A percentile compares a stretch with the other conserved stretches of the same genome.
phyloP scores from a whole-genome alignment of 176 grass and related monocot species.

The Oryza glumipatula region DNA sequence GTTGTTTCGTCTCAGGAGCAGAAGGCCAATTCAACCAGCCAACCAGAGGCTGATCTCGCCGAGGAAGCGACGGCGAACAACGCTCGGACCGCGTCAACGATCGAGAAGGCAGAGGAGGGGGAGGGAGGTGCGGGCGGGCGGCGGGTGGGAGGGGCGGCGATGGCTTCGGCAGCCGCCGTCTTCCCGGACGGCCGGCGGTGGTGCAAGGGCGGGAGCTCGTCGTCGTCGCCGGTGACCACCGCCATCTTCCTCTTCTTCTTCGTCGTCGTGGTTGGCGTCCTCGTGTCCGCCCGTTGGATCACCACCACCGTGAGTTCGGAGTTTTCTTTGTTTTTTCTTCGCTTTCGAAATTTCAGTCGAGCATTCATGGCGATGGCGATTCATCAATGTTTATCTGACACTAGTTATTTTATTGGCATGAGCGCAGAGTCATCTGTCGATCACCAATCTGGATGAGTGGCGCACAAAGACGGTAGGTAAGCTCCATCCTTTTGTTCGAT shows the following conservation, averaged over 20 bases:
- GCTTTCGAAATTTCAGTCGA: background rate
- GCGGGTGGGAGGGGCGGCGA: background rate
- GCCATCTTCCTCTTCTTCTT: conserved; percentile 65
- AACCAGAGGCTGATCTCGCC: background rate
- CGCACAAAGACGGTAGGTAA: conserved; percentile 64
- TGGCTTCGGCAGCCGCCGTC: conserved; percentile 30
- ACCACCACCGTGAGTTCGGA: conserved; percentile 49
- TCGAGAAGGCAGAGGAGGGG: background rate
- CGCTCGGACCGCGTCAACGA: background rate
- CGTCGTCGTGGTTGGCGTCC: conserved; percentile 56
- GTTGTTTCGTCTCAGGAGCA: background rate
- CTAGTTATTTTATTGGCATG: background rate
- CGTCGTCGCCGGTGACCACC: conserved; percentile 46
- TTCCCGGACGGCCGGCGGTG: conserved; percentile 42
- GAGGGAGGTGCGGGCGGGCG: background rate
- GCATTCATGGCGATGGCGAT: background rate
- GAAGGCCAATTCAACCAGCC: background rate
- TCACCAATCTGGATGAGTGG: conserved; percentile 54
- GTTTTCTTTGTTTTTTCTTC: background rate
- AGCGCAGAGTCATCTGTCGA: conserved; percentile 48
- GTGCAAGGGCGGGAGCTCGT: conserved; percentile 22
- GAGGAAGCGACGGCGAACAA: background rate
- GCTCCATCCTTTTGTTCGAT: conserved; percentile 26
- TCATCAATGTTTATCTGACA: background rate
- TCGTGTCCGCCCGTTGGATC: conserved; percentile 60